Evolutionary conservation across 768 basidiomycete species (phyloP), one percentile per base, ranked within the genome.

Genomic region (Melanogaster broomeanus): DNA sequence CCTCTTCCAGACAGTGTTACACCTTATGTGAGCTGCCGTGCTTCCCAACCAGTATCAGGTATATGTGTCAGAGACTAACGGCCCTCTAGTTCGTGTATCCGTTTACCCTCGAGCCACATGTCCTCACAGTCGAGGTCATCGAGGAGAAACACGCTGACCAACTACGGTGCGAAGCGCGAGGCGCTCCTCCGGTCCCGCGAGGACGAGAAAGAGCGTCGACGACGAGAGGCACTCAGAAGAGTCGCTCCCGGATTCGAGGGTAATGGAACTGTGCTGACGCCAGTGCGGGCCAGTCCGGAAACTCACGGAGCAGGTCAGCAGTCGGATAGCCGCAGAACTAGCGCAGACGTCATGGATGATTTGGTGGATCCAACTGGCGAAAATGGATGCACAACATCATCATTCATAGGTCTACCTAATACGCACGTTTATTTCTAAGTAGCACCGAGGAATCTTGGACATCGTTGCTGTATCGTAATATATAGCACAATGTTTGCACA

Each of bases 1-100:
- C 96, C 96, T 0, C 77, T 98, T 1, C 96, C 96, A 4, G 90
- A 94, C 22, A 89, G 88, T 31, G 86, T 98, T 4, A 85, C 84
- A 2, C 82, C 90, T 55, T 98, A 98, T 66, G 96, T 95, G 58
- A 61, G 83, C 68, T 13, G 34, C 6, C 21, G 19, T 16, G 27
- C 16, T 18, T 4, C 10, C 16, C 22, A 15, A 33, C n/a, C 22
- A 1, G 45, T 37, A 6, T 49, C 40, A n/a, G n/a, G n/a, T n/a
- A n/a, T n/a, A n/a, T 39, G 21, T 21, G 53, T 34, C n/a, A n/a
- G n/a, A 41, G 38, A 37, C 47, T 46, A 25, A 56, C 42, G 10
- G 27, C 45, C 45, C n/a, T 48, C 31, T 38, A 98, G 95, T 97
- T 98, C 61, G 96, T 90, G 38, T 98, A 98, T 63, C 95, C 96